Evolutionary conservation across 768 basidiomycete genomes (phyloP), one percentile per base, ranked within the genome.

Genomic region (Collybia mongolica): DNA sequence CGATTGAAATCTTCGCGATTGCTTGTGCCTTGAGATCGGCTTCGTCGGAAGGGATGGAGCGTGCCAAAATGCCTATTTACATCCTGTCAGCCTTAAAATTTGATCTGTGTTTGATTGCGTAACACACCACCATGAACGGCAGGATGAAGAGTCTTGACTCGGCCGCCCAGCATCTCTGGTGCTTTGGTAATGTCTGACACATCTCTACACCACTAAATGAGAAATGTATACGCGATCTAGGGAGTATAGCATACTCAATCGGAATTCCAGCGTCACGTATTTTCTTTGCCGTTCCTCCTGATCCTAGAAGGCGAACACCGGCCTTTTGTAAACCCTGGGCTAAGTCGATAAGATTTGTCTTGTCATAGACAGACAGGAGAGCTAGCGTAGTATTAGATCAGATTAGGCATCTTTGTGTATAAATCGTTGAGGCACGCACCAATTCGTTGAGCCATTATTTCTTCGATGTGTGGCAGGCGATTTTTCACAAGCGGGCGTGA

Each of bases 141-240:
- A 40, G 97, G 97, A 62, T 99, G 97, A 8, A 99, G 83, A 2
- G 97, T 99, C 75, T 99, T 98, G 49, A 98, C 97, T 59, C 97
- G 79, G 20, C 97, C 97, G 46, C 97, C 96, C 2, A 99, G 81
- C 95, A 99, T 98, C 70, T 99, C 97, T 4, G 97, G 96, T 0
- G 94, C 94, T 62, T 95, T 96, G 43, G 97, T 98, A 70, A 98
- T 88, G 64, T 92, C 88, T 4, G 96, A 91, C 48, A 99, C 94
- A 80, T 99, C 97, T 55, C 97, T 99, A 46, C 23, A 24, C 37
- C 38, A 38, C 40, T 18, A 40, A 42, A 37, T 46, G 24, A 32
- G 47, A 46, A 35, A 36, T 12, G 12, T 39, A n/a, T 43, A 38
- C 24, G 32, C 32, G 46, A 53, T 22, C 11, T 11, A 20, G 2